Percentiles rank a stretch among this genome's conserved stretches.
Conservation (phyloP, 1,139 yeast species). For the Taphrina sp. region DNA sequence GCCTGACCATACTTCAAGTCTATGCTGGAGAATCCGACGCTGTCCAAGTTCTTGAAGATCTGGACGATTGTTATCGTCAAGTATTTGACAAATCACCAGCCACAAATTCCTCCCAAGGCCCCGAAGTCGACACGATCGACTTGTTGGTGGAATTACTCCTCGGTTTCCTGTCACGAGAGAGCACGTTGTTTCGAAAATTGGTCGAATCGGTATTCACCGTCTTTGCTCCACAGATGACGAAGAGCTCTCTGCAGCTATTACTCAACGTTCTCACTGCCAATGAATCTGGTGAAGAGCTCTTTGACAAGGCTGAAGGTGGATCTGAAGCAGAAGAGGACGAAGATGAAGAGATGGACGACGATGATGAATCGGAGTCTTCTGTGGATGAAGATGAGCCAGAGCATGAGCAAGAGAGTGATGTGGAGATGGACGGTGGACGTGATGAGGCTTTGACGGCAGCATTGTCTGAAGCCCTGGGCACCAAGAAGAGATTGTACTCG, state of each 20-base stretch:
- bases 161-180: slow-evolving; percentile 70
- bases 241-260: slow-evolving; percentile 56
- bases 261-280: slow-evolving; percentile 67
- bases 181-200: slow-evolving; percentile 66
- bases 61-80: slow-evolving; percentile 50
- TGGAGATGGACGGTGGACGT: slow-evolving; percentile 46
- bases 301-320: slow-evolving; percentile 42
- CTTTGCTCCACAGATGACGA: slow-evolving; percentile 52
- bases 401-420: slow-evolving; percentile 14
- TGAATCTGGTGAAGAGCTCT: slow-evolving; percentile 57
- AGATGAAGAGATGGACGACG: slow-evolving; percentile 43
- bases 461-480: slow-evolving; percentile 72
- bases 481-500: slow-evolving; percentile 30
- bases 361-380: slow-evolving; percentile 5
- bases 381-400: not conserved
- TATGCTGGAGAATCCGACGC: slow-evolving; percentile 75
- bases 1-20: slow-evolving; percentile 75
- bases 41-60: slow-evolving; percentile 68
- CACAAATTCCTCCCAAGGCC: slow-evolving; percentile 10
- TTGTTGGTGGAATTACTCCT: slow-evolving; percentile 72
- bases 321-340: slow-evolving; percentile 41
- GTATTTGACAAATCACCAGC: slow-evolving; percentile 43
- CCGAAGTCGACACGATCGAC: slow-evolving; percentile 41
- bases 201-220: slow-evolving; percentile 57
- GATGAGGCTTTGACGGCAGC: slow-evolving; percentile 69